Evolutionary conservation across 805 yeast genomes (phyloP).

Genomic region (Candida khao-thaluensis): DNA sequence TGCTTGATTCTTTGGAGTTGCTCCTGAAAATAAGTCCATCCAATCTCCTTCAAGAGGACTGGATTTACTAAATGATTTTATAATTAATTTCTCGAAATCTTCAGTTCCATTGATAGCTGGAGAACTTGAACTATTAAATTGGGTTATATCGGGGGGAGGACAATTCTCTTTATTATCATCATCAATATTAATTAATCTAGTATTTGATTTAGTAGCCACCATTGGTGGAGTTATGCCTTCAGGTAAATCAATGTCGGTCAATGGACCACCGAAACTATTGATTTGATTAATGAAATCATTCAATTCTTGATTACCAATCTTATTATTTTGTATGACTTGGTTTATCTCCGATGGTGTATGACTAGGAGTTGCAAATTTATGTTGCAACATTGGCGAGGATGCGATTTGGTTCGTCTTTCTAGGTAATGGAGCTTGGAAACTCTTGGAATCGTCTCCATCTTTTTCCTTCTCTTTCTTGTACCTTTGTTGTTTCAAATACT

Average conservation of each 20-base stretch:
- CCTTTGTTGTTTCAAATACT: constrained; percentile 44
- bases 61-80: constrained; percentile 30
- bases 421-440: constrained; percentile 6
- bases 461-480: constrained; percentile 39
- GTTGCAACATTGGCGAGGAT: constrained; percentile 29
- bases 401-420: constrained; percentile 19
- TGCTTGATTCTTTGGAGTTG: constrained; percentile 38
- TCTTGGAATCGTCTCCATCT: constrained; percentile 6
- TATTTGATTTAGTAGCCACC: constrained; percentile 56
- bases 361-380: constrained; percentile 39
- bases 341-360: constrained; percentile 40
- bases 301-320: constrained; percentile 33
- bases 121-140: constrained; percentile 15
- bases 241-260: constrained; percentile 47
- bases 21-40: constrained; percentile 42
- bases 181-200: constrained; percentile 52
- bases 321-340: constrained; percentile 33
- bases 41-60: constrained; percentile 44
- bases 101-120: constrained; percentile 18
- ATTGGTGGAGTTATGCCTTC: constrained; percentile 42
- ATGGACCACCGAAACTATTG: constrained; percentile 43
- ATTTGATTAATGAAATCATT: constrained; percentile 43
- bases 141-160: constrained; percentile 19
- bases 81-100: constrained; percentile 27
- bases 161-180: constrained; percentile 35